A percentile compares a stretch with the other conserved stretches of the same genome.
phyloP scores from a whole-genome alignment of 495 filamentous ascomycete species.

The Talaromyces thailandensis region DNA sequence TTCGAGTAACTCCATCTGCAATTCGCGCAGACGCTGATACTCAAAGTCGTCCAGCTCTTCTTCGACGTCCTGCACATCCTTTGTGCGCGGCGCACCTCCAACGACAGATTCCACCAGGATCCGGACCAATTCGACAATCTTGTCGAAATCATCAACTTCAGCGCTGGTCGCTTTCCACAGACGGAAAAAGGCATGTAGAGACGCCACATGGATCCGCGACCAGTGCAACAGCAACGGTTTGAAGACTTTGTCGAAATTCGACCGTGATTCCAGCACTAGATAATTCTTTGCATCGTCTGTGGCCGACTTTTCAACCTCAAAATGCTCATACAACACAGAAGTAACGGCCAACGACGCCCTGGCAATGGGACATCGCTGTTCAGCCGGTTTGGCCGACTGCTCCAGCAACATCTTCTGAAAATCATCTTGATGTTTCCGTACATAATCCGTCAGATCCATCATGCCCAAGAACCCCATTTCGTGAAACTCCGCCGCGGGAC shows the following conservation, averaged over 20 bases:
- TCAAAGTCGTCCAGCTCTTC: slow-evolving; percentile 83
- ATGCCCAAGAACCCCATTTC: slow-evolving; percentile 84
- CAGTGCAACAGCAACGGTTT: slow-evolving; percentile 85
- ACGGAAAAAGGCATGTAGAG: slow-evolving; percentile 81
- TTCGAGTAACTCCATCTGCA: slow-evolving; percentile 94
- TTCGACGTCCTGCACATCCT: slow-evolving; percentile 81
- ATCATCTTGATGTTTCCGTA: slow-evolving; percentile 78
- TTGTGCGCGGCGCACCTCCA: slow-evolving; percentile 71
- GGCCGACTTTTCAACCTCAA: slow-evolving; percentile 84
- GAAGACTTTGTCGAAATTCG: slow-evolving; percentile 80
- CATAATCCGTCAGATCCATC: slow-evolving; percentile 95
- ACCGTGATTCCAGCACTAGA: slow-evolving; percentile 63
- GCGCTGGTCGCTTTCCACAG: slow-evolving; percentile 88
- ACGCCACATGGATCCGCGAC: slow-evolving; percentile 87
- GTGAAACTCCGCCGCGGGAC: slow-evolving; percentile 75
- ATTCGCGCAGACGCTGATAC: slow-evolving; percentile 60
- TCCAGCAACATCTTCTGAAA: slow-evolving; percentile 90
- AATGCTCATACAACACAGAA: slow-evolving; percentile 85
- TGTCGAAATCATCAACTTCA: slow-evolving; percentile 77
- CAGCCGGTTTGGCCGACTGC: slow-evolving; percentile 63
- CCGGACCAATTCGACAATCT: slow-evolving; percentile 80
- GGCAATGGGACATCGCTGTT: slow-evolving; percentile 80
- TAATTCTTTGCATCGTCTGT: slow-evolving; percentile 73
- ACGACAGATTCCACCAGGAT: slow-evolving; percentile 90
- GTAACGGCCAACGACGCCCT: slow-evolving; percentile 83